A percentile compares a stretch with the other conserved stretches of the same genome.
phyloP scores from a whole-genome alignment of 768 basidiomycete genomes.

The Atractiella rhizophila region DNA sequence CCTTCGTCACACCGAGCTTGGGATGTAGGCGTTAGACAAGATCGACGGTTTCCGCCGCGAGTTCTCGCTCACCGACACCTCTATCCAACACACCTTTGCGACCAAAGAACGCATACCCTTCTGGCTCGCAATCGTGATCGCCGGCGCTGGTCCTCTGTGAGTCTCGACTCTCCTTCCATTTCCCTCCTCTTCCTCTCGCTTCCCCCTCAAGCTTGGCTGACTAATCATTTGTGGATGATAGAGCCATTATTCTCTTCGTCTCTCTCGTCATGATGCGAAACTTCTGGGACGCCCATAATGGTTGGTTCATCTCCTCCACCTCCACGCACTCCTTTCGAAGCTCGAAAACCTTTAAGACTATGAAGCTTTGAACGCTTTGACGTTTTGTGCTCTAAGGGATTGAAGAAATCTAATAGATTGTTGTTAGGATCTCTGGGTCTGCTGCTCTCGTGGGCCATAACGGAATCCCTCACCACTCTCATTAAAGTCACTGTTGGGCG shows the following conservation, averaged over 20 bases:
- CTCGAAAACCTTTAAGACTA: background rate
- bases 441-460: background rate
- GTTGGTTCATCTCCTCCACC: slow-evolving; percentile 22
- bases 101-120: slow-evolving; percentile 4
- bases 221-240: slow-evolving; percentile 31
- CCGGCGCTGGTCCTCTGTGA: slow-evolving; percentile 6
- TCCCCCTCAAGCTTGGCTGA: slow-evolving; percentile 8
- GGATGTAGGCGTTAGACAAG: slow-evolving; percentile 10
- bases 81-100: slow-evolving; percentile 23
- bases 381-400: no score
- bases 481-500: slow-evolving; percentile 39
- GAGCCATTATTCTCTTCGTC: slow-evolving; percentile 41
- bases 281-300: slow-evolving; percentile 69
- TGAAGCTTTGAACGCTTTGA: slow-evolving; percentile 25
- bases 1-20: no score
- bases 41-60: slow-evolving; percentile 33
- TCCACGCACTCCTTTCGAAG: background rate
- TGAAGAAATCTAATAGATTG: slow-evolving; percentile 3
- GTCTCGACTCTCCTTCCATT: slow-evolving; percentile 27
- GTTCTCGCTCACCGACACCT: slow-evolving; percentile 53
- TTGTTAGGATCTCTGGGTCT: slow-evolving; percentile 26
- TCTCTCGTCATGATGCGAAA: slow-evolving; percentile 49
- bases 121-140: background rate
- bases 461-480: background rate
- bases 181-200: slow-evolving; percentile 7